Conservation (phyloP, 2,329 filamentous ascomycete species). For the Trichoderma sp. region DNA sequence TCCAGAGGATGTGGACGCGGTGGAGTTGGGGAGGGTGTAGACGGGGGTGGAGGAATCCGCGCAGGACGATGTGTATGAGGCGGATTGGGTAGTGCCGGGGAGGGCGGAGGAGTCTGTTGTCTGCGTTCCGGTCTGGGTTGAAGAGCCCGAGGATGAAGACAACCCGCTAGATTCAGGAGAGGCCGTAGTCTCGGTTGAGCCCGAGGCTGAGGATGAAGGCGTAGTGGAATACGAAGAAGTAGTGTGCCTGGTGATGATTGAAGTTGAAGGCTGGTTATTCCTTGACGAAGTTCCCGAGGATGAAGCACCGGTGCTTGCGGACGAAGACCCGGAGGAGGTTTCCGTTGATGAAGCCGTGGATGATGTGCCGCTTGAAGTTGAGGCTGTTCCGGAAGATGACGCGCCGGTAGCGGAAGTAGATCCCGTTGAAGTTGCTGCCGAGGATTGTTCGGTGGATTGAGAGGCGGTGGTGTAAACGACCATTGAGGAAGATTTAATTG, state of each 20-base stretch:
- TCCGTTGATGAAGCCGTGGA: background rate
- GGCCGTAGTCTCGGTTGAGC: background rate
- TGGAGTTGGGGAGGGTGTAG: background rate
- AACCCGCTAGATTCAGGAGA: background rate
- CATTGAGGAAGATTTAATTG: background rate
- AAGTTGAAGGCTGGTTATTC: background rate
- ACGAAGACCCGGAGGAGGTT: background rate
- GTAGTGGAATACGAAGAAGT: background rate
- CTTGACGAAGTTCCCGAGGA: background rate
- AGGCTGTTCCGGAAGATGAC: background rate
- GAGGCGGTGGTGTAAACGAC: background rate
- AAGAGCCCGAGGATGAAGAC: background rate
- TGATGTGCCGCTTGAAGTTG: background rate
- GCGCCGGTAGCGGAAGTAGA: background rate
- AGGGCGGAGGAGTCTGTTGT: constrained; percentile 10
- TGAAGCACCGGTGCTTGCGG: background rate
- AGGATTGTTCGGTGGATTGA: background rate
- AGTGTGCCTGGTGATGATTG: background rate
- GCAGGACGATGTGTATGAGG: constrained; percentile 6
- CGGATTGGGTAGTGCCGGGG: constrained; percentile 7
- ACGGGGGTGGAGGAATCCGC: background rate
- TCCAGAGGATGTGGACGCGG: background rate
- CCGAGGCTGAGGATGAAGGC: background rate
- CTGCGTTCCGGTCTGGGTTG: background rate
- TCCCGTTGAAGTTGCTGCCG: background rate